Evolutionary conservation across 306 rosid species (phyloP).

Genomic region (Canavalia ensiformis): DNA sequence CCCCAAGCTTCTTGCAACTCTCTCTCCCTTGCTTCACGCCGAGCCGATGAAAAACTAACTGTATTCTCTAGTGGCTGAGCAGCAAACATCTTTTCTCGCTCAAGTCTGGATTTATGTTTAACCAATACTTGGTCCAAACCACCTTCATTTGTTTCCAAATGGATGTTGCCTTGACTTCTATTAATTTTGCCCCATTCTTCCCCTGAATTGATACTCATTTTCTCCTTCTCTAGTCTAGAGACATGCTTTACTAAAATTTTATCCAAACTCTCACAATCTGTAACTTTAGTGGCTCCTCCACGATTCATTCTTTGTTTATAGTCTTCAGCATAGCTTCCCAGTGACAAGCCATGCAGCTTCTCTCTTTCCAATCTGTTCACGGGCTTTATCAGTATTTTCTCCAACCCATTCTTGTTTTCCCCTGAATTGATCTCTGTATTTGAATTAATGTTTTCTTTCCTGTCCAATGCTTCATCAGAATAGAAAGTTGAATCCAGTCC

Average conservation of each 20-base stretch:
- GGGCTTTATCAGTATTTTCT: constrained; percentile 70
- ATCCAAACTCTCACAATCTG: constrained; percentile 78
- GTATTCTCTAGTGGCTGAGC: constrained; percentile 62
- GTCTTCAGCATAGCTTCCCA: constrained; percentile 49
- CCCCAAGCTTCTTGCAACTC: constrained; percentile 90
- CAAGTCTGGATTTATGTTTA: constrained; percentile 80
- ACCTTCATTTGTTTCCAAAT: constrained; percentile 48
- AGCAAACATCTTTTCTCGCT: constrained; percentile 76
- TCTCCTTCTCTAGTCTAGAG: constrained; percentile 84
- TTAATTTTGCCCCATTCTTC: constrained; percentile 55
- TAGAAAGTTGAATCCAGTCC: constrained; percentile 31
- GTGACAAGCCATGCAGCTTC: constrained; percentile 63
- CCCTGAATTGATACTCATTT: constrained; percentile 56
- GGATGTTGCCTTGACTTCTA: constrained; percentile 50
- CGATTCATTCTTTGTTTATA: constrained; percentile 54
- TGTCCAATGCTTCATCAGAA: constrained; percentile 57
- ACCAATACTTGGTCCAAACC: constrained; percentile 75
- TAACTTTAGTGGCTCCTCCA: constrained; percentile 38
- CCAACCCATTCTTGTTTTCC: constrained; percentile 61
- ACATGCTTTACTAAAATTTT: constrained; percentile 81
- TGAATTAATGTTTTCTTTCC: constrained; percentile 67
- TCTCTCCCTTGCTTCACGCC: constrained; percentile 84
- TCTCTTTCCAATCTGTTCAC: constrained; percentile 76
- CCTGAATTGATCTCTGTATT: constrained; percentile 39
- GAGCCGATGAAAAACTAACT: constrained; percentile 53